These are phyloP conservation scores for Petunia hybrid DNA, from an alignment of 305 asterid species.

Conservation along the genomic window DNA sequence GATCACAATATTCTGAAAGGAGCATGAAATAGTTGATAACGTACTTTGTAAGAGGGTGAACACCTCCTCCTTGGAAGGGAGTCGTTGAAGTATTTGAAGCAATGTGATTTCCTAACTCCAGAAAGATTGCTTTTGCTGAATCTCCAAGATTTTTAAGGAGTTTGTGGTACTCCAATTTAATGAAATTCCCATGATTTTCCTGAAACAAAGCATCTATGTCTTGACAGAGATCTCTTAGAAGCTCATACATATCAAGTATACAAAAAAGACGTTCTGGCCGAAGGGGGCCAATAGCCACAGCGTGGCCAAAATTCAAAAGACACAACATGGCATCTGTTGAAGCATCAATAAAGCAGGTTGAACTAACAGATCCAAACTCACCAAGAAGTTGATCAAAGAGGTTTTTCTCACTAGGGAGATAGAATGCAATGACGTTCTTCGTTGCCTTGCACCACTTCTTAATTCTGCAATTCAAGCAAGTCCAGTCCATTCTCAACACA, in stretches of 20 bases:
- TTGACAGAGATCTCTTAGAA: constrained; percentile 44
- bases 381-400: constrained; percentile 65
- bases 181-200: constrained; percentile 41
- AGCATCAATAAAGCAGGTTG: constrained; percentile 58
- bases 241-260: constrained; percentile 73
- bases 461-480: constrained; percentile 52
- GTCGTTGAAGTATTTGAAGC: constrained; percentile 48
- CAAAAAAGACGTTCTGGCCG: constrained; percentile 69
- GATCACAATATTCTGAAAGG: constrained; percentile 56
- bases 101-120: constrained; percentile 52
- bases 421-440: constrained; percentile 48
- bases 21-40: constrained; percentile 70
- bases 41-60: constrained; percentile 66
- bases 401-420: constrained; percentile 53
- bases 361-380: constrained; percentile 44
- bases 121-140: constrained; percentile 52
- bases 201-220: constrained; percentile 56
- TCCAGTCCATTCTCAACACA: constrained; percentile 77
- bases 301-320: constrained; percentile 71
- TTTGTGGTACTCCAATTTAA: constrained; percentile 56
- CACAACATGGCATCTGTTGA: constrained; percentile 55
- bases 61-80: constrained; percentile 56
- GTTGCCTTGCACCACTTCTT: constrained; percentile 64
- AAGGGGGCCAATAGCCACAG: constrained; percentile 63
- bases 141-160: constrained; percentile 53